phyloP scores from a whole-genome alignment of 108 stramenopile genomes.

The Nitzschia inconspicua region DNA sequence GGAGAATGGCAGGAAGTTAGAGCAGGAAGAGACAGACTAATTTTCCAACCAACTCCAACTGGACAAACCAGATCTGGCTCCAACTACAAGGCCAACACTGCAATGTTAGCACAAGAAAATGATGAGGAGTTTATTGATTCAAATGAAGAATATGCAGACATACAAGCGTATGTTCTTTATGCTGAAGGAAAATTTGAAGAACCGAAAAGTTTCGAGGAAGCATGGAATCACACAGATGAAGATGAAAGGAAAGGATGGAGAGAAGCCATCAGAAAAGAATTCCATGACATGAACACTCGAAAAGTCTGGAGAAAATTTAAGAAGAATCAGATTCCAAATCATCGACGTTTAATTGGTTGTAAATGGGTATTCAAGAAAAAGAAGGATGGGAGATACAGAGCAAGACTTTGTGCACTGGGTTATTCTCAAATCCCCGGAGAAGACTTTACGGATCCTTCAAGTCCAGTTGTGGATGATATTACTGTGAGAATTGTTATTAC shows the following conservation, averaged over 20 bases:
- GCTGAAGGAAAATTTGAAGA: too few relatives aligned
- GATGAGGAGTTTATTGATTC: too few relatives aligned
- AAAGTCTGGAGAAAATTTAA: slow-evolving; percentile 1
- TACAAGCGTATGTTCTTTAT: background rate
- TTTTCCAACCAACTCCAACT: too few relatives aligned
- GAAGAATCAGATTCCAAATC: background rate
- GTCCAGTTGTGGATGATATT: too few relatives aligned
- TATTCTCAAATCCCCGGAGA: slow-evolving; percentile 13
- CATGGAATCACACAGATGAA: background rate
- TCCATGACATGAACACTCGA: background rate
- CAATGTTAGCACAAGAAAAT: too few relatives aligned
- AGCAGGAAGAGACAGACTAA: background rate
- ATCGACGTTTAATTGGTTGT: background rate
- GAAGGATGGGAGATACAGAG: background rate
- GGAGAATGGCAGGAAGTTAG: too few relatives aligned
- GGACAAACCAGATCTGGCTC: too few relatives aligned
- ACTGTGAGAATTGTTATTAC: too few relatives aligned
- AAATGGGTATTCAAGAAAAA: slow-evolving; percentile 15
- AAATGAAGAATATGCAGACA: background rate
- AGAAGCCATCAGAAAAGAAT: slow-evolving; percentile 2
- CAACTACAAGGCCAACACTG: too few relatives aligned
- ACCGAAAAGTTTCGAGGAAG: background rate
- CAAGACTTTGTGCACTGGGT: too few relatives aligned
- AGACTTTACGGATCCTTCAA: background rate
- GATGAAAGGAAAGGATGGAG: background rate